These are phyloP conservation scores for Phytophthora nicotianae DNA, from an alignment of 352 stramenopile species.

Conservation along the genomic window DNA sequence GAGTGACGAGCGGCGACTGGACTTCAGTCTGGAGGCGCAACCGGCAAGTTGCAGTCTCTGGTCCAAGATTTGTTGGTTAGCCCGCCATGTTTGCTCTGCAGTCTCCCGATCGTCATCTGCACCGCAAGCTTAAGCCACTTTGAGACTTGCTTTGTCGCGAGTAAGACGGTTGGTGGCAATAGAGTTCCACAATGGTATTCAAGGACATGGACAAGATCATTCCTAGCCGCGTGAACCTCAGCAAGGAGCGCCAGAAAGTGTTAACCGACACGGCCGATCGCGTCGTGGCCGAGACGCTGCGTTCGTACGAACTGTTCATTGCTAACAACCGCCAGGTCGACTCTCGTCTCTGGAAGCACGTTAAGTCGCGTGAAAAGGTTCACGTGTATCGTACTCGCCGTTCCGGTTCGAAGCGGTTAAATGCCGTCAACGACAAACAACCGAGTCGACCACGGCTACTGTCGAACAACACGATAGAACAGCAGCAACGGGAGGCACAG, in stretches of 20 bases:
- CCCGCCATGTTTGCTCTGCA: not conserved
- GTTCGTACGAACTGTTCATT: slow-evolving; percentile 56
- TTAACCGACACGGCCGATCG: slow-evolving; percentile 60
- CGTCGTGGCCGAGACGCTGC: slow-evolving; percentile 63
- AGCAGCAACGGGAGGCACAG: slow-evolving; percentile 35
- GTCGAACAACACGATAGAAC: slow-evolving; percentile 45
- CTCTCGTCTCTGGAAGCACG: slow-evolving; percentile 53
- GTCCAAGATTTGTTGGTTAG: too few species aligned
- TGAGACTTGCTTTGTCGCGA: slow-evolving; percentile 24
- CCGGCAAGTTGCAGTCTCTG: not conserved
- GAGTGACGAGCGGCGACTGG: slow-evolving; percentile 18
- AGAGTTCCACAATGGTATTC: slow-evolving; percentile 26
- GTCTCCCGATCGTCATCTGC: slow-evolving; percentile 2
- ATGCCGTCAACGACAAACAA: slow-evolving; percentile 33
- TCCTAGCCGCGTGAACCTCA: slow-evolving; percentile 37
- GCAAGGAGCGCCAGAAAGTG: slow-evolving; percentile 39
- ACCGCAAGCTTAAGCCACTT: slow-evolving; percentile 24
- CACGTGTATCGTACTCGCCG: slow-evolving; percentile 63
- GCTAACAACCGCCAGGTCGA: slow-evolving; percentile 46
- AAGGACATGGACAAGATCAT: slow-evolving; percentile 31
- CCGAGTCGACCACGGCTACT: slow-evolving; percentile 48
- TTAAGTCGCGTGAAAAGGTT: slow-evolving; percentile 64
- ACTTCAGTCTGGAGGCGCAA: too few species aligned
- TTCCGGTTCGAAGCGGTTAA: slow-evolving; percentile 25
- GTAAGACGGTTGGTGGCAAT: not conserved